Base-by-base conservation (phyloP, 495 filamentous ascomycete genomes). In the Sporormia fimetaria region DNA sequence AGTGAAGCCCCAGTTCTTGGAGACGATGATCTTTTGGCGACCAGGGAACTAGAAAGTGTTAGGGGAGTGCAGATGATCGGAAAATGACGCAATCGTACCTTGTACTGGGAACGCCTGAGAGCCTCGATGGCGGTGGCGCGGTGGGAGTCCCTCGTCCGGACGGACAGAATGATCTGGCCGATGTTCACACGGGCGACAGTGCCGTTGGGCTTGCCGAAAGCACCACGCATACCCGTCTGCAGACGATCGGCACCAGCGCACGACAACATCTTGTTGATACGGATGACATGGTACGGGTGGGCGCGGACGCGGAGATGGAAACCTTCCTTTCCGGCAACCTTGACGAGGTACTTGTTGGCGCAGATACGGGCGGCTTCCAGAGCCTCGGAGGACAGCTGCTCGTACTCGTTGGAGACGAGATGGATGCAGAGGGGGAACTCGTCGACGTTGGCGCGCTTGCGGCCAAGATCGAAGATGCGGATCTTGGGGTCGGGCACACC, bases 231-330 rank as follows among this genome's bases (percentile, higher is more conserved):
- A 69, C 90, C 90, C 49, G 90, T 96, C 68, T 98, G 90, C 61
- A 98, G 78, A 76, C 90, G 80, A 95, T 98, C 90, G 78, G 90
- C 90, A 70, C 90, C 90, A 58, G 90, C 90, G 66, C 90, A 96
- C 51, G 88, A 95, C 81, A 98, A 83, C 90, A 98, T 96, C 77
- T 98, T 98, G 83, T 98, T 98, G 85, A 98, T 98, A 68, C 90
- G 90, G 73, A 95, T 76, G 68, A 96, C 88, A 73, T 98, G 90
- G 86, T 83, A 94, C 48, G 90, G 90, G 76, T 96, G 90, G 58
- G 85, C 88, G 64, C 90, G 88, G 65, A 98, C 81, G 57, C 90
- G 87, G 58, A 98, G 71, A 69, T 98, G 90, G 86, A 98, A 98
- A 68, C 79, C 76, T 81, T 98, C 90, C 78, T 98, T 98, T 70